Evolutionary conservation across 495 filamentous ascomycete species (phyloP).

Genomic region (Durotheca rogersii): DNA sequence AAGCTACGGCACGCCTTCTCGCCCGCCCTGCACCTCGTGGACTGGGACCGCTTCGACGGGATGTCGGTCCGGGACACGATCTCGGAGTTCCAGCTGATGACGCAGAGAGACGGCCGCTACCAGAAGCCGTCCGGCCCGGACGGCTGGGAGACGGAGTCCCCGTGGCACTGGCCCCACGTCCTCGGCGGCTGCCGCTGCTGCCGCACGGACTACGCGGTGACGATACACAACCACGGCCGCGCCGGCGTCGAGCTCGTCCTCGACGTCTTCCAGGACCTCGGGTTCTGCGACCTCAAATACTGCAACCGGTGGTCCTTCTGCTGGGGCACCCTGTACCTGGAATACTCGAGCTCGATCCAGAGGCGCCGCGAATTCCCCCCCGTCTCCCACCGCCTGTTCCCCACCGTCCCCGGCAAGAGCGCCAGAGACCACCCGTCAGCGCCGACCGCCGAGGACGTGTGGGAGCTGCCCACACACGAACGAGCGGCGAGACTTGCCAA

Average conservation of each 20-base stretch:
- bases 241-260: constrained; percentile 16
- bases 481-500: not conserved
- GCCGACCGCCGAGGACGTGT: constrained; percentile 6
- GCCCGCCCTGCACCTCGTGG: not conserved
- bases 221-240: constrained; percentile 21
- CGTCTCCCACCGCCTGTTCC: constrained; percentile 3
- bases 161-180: not conserved
- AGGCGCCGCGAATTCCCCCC: not conserved
- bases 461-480: constrained; percentile 11
- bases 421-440: constrained; percentile 6
- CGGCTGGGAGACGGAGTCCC: not conserved
- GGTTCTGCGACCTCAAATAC: not conserved
- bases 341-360: not conserved
- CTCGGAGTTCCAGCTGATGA: not conserved
- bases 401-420: constrained; percentile 12
- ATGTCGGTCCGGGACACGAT: constrained; percentile 2
- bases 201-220: constrained; percentile 6
- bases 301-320: constrained; percentile 2
- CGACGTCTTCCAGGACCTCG: constrained; percentile 18
- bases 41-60: constrained; percentile 1
- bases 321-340: not conserved
- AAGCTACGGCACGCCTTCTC: not conserved
- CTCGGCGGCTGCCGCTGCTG: constrained; percentile 10
- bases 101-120: not conserved
- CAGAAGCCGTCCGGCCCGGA: not conserved